phyloP scores from a whole-genome alignment of 805 yeast genomes.

The Starmera amethionina region DNA sequence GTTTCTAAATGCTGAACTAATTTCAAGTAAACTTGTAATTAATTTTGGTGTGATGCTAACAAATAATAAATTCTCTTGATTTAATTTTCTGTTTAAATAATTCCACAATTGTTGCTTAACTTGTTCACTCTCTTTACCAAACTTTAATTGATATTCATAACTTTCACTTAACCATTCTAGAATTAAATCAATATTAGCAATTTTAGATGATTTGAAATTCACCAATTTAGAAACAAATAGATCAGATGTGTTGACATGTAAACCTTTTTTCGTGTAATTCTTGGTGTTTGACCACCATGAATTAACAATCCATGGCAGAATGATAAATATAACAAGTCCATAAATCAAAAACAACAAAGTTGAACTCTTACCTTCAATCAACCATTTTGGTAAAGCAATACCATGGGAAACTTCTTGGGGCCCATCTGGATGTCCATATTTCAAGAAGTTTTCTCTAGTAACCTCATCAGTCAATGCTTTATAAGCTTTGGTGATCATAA shows the following conservation, averaged over 20 bases:
- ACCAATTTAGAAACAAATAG: conserved; percentile 60
- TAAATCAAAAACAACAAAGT: conserved; percentile 56
- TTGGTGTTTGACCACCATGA: conserved; percentile 86
- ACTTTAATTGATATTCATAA: conserved; percentile 47
- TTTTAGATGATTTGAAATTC: conserved; percentile 63
- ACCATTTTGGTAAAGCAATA: conserved; percentile 86
- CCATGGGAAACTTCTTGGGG: conserved; percentile 88
- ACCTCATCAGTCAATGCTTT: conserved; percentile 89
- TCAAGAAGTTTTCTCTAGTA: conserved; percentile 69
- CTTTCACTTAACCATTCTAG: conserved; percentile 51
- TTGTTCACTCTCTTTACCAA: conserved; percentile 32
- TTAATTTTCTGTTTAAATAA: conserved; percentile 45
- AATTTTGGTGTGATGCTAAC: conserved; percentile 58
- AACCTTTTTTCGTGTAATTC: conserved; percentile 70
- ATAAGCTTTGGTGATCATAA: conserved; percentile 82
- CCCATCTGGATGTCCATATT: conserved; percentile 97
- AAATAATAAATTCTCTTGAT: conserved; percentile 37
- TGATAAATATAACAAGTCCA: conserved; percentile 61
- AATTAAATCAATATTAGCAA: conserved; percentile 46
- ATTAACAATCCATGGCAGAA: conserved; percentile 74
- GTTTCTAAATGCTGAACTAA: conserved; percentile 72
- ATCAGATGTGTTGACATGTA: conserved; percentile 79
- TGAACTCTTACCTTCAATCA: conserved; percentile 76
- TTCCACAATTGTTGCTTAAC: conserved; percentile 42
- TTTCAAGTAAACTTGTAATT: conserved; percentile 65